phyloP scores from a whole-genome alignment of 139 green algal genomes.

The Tetraselmis striata region DNA sequence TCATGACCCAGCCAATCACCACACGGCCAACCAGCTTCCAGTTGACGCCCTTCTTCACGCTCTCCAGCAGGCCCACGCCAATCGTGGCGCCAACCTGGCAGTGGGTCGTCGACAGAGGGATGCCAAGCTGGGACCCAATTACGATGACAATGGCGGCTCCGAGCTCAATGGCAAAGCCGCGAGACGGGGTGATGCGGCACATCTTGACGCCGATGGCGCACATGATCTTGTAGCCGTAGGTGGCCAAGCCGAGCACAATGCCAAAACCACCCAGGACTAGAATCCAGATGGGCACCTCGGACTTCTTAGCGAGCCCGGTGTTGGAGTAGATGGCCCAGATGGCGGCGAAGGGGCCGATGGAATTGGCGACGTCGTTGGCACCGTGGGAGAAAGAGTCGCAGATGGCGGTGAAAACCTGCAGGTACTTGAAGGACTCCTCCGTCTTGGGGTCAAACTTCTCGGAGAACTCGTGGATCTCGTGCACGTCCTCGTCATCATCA shows the following conservation, averaged over 20 bases:
- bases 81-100: constrained; percentile 46
- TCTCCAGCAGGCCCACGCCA: constrained; percentile 50
- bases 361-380: constrained; percentile 80
- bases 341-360: constrained; percentile 58
- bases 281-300: constrained; percentile 55
- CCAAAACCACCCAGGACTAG: constrained; percentile 60
- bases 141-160: constrained; percentile 45
- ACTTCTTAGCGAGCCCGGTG: background rate
- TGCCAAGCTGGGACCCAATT: constrained; percentile 48
- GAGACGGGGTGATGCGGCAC: constrained; percentile 42
- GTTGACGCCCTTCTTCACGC: constrained; percentile 33
- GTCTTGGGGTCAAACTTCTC: constrained; percentile 68
- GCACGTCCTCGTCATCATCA: constrained; percentile 22
- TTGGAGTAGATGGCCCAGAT: constrained; percentile 42
- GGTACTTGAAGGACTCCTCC: constrained; percentile 62
- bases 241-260: constrained; percentile 69
- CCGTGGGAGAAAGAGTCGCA: constrained; percentile 81
- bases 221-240: constrained; percentile 71
- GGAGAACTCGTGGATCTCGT: constrained; percentile 44
- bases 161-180: constrained; percentile 63
- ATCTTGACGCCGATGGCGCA: constrained; percentile 46
- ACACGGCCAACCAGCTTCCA: constrained; percentile 30
- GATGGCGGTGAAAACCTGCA: constrained; percentile 81
- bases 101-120: constrained; percentile 72
- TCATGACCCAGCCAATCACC: constrained; percentile 43